Base-by-base conservation (phyloP, 495 filamentous ascomycete genomes). In the Alectoria sarmentosa region DNA sequence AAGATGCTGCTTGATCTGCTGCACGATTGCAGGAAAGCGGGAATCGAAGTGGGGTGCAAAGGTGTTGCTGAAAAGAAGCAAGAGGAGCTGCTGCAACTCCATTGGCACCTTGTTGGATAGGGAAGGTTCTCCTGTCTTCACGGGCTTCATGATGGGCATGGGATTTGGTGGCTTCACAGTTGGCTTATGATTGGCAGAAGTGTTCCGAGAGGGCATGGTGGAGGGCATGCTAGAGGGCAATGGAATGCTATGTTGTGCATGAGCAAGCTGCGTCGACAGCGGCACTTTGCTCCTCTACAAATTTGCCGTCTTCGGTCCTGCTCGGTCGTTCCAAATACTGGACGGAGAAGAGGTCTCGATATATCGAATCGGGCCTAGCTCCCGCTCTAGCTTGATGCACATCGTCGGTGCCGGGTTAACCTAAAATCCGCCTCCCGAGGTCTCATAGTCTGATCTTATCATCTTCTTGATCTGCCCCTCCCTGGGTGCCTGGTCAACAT, bases 1-100 rank as follows among this genome's bases (percentile, higher is more conserved):
- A 1, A 98, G 79, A 63, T 92, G 88, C 9, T 82, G 75, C 72
- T 98, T 98, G 32, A 98, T 82, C 26, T 83, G 80, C 71, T 97
- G 94, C 10, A 97, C 78, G 3, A 83, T 75, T 23, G 78, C 65
- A 34, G 80, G 75, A 14, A 84, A 79, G 36, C 82, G 78, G 19
- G 62, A 58, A 10, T 72, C 59, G 26, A 66, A 38, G 34, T 57
- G 80, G 66, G 1, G 73, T 70, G 37, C 64, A 61, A 95, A 87
- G 11, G 88, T 77, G 61, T 77, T 73, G 62, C 78, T 80, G 80
- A 96, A 96, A 68, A 93, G 76, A 65, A 92, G 82, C n/a, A 96
- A 79, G 15, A 92, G 78, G 26, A 79, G 76, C 70, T 96, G 92
- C 66, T 94, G 89, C 6, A 90, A 73, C 42, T 81, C 74, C 2